These are phyloP conservation scores for Tilletia walkeri DNA, from an alignment of 1,284 basidiomycete species.

Conservation along the genomic window DNA sequence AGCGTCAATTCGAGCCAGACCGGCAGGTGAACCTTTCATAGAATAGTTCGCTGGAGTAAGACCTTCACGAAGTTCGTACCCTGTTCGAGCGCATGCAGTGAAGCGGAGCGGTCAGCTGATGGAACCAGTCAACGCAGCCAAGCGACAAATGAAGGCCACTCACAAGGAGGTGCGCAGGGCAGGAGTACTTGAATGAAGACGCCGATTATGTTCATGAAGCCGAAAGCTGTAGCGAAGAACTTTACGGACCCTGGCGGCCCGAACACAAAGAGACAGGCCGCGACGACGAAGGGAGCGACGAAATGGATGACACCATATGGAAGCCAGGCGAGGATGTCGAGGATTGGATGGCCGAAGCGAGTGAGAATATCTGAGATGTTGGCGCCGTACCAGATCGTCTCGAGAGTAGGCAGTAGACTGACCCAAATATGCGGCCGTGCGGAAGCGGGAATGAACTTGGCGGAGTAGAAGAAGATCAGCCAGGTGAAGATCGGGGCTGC, in stretches of 20 bases:
- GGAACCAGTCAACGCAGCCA: too few species aligned
- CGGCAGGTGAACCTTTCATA: constrained; percentile 85
- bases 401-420: constrained; percentile 85
- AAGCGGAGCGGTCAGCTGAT: too few species aligned
- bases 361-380: constrained; percentile 96
- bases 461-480: constrained; percentile 69
- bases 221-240: constrained; percentile 84
- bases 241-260: constrained; percentile 76
- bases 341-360: constrained; percentile 81
- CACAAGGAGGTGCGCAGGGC: constrained; percentile 84
- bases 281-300: constrained; percentile 65
- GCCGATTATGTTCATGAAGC: constrained; percentile 87
- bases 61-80: constrained; percentile 98
- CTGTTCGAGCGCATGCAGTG: constrained; percentile 55
- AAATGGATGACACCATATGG: constrained; percentile 95
- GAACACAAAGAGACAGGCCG: constrained; percentile 73
- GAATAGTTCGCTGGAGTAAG: constrained; percentile 88
- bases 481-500: constrained; percentile 82
- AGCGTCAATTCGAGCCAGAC: constrained; percentile 85
- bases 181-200: constrained; percentile 85
- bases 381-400: constrained; percentile 89
- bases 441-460: constrained; percentile 74
- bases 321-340: constrained; percentile 92
- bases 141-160: constrained; percentile 36
- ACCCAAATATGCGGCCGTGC: constrained; percentile 83